Evolutionary conservation across 345 rosid species (phyloP).

Genomic region (Passiflora organensis): DNA sequence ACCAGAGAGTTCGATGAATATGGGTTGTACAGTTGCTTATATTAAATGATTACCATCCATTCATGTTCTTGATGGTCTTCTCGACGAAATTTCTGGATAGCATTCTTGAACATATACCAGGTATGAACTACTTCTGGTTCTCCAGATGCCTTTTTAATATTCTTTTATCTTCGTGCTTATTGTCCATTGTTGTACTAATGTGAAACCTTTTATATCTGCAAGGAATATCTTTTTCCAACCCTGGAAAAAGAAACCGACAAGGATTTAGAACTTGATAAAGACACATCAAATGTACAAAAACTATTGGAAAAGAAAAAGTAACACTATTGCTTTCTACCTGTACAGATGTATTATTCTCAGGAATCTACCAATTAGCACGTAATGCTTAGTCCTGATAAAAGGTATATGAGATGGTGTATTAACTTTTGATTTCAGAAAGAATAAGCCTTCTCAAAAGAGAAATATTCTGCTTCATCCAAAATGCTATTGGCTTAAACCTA

Average conservation of each 20-base stretch:
- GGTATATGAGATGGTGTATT: not conserved
- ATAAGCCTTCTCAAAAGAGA: not conserved
- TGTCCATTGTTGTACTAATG: too few relatives aligned
- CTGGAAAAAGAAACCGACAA: not conserved
- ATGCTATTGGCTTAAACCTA: not conserved
- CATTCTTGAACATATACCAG: not conserved
- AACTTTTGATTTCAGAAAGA: not conserved
- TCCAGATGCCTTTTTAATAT: too few relatives aligned
- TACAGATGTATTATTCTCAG: not conserved
- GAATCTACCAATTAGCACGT: not conserved
- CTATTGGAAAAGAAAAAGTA: not conserved
- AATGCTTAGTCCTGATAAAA: not conserved
- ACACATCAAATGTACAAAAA: not conserved
- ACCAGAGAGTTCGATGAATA: slow-evolving; percentile 68
- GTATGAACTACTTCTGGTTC: too few relatives aligned
- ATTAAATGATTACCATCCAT: slow-evolving; percentile 36
- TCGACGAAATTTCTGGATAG: not conserved
- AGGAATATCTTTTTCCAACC: slow-evolving; percentile 8
- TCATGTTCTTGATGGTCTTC: not conserved
- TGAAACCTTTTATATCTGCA: slow-evolving; percentile 6
- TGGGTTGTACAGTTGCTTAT: slow-evolving; percentile 88
- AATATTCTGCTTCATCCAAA: slow-evolving; percentile 14
- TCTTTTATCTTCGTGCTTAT: too few relatives aligned
- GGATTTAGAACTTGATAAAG: not conserved
- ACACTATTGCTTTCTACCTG: slow-evolving; percentile 1